These are phyloP conservation scores for Apiospora pterosperma DNA, from an alignment of 2,329 filamentous ascomycete genomes.

Conservation along the genomic window DNA sequence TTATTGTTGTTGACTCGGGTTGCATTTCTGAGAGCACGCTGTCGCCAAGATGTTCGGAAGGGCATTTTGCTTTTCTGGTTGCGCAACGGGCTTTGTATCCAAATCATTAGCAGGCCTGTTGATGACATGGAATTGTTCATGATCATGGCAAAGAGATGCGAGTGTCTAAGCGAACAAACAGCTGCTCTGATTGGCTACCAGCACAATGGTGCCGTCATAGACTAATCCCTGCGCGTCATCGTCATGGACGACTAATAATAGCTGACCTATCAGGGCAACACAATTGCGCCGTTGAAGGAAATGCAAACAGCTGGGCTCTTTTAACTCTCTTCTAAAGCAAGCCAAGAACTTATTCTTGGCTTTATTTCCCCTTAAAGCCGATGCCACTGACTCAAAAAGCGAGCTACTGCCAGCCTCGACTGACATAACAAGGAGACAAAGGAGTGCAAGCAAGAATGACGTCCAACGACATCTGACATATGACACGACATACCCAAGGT, in stretches of 20 bases:
- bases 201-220: not conserved
- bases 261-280: not conserved
- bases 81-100: not conserved
- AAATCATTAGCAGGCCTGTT: not conserved
- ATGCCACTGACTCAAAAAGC: not conserved
- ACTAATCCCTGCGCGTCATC: not conserved
- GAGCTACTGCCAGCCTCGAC: not conserved
- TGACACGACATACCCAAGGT: not conserved
- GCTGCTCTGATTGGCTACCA: not conserved
- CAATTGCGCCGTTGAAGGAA: not conserved
- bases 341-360: not conserved
- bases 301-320: too few species aligned
- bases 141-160: too few species aligned
- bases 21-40: not conserved
- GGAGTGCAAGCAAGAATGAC: not conserved
- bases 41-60: too few species aligned
- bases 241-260: not conserved
- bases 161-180: not conserved
- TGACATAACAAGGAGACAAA: not conserved
- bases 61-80: too few species aligned
- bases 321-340: too few species aligned
- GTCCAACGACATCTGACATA: not conserved
- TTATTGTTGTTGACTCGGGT: not conserved
- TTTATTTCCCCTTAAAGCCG: too few species aligned
- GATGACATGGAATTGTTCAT: too few species aligned